A percentile compares a stretch with the other conserved stretches of the same genome.
These are phyloP conservation scores for Tylopilus subfusipes DNA, from an alignment of 768 basidiomycete genomes.

Conservation along the genomic window DNA sequence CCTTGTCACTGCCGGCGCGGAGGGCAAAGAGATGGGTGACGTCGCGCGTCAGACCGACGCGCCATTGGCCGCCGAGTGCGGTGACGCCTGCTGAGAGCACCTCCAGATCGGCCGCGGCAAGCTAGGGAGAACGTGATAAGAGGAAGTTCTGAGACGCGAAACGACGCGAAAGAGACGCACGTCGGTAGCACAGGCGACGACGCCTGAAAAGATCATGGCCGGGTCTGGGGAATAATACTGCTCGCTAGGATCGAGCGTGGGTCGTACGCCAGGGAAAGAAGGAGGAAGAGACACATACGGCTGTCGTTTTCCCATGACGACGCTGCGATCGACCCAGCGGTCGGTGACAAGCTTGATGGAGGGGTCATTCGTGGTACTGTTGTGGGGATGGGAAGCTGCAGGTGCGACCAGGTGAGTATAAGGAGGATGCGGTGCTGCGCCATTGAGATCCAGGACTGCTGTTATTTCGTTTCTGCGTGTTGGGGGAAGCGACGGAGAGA, in stretches of 20 bases:
- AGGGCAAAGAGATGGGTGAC: conserved; percentile 84
- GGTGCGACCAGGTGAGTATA: conserved; percentile 48
- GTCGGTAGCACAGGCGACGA: conserved; percentile 69
- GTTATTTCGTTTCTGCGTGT: conserved; percentile 43
- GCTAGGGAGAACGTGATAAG: conserved; percentile 30
- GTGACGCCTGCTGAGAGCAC: conserved; percentile 69
- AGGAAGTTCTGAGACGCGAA: neutral
- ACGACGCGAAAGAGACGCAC: conserved; percentile 35
- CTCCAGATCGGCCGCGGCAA: conserved; percentile 64
- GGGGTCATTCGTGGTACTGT: conserved; percentile 34
- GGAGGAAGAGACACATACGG: conserved; percentile 39
- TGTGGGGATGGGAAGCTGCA: conserved; percentile 50
- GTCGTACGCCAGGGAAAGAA: neutral
- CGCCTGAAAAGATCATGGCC: conserved; percentile 75
- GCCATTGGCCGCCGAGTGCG: conserved; percentile 80
- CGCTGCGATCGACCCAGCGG: conserved; percentile 67
- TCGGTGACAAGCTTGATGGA: conserved; percentile 38
- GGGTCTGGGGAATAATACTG: conserved; percentile 76
- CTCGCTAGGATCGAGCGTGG: conserved; percentile 33
- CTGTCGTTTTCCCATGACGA: conserved; percentile 55
- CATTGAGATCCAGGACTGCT: conserved; percentile 49
- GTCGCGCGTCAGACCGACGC: conserved; percentile 71
- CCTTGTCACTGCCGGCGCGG: conserved; percentile 44
- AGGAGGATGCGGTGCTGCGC: conserved; percentile 47
- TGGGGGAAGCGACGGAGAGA: conserved; percentile 48